Conservation (phyloP, 306 rosid species). For the Canavalia ensiformis region DNA sequence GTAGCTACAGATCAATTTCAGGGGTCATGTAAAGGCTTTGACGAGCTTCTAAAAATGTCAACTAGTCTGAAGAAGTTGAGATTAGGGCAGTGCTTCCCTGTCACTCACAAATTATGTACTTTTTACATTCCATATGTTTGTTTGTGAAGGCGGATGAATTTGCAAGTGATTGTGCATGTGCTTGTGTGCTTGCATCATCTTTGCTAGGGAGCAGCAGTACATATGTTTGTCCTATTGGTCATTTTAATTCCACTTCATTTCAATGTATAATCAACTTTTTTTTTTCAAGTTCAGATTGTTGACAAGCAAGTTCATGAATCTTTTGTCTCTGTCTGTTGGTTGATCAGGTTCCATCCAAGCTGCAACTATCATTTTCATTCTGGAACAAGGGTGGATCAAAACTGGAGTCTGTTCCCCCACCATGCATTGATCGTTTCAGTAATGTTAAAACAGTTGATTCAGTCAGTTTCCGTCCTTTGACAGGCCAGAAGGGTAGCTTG, state of each 20-base stretch:
- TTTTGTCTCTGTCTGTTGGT: slow-evolving; percentile 41
- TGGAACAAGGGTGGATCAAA: slow-evolving; percentile 65
- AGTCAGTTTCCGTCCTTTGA: slow-evolving; percentile 62
- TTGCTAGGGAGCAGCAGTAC: slow-evolving; percentile 19
- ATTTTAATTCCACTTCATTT: slow-evolving; percentile 18
- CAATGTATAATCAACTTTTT: not conserved
- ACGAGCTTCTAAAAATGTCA: slow-evolving; percentile 13
- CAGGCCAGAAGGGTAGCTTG: slow-evolving; percentile 56
- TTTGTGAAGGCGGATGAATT: not conserved
- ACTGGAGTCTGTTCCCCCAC: slow-evolving; percentile 38
- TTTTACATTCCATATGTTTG: slow-evolving; percentile 11
- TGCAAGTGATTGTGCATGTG: slow-evolving; percentile 19
- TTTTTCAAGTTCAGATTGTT: slow-evolving; percentile 13
- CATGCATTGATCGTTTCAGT: slow-evolving; percentile 13
- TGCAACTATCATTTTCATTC: slow-evolving; percentile 65
- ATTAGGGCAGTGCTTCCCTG: not conserved
- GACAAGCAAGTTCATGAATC: slow-evolving; percentile 36
- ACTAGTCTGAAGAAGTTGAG: slow-evolving; percentile 9
- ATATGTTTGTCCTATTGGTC: not conserved
- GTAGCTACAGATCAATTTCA: not conserved
- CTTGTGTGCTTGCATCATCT: not conserved
- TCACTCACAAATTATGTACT: slow-evolving; percentile 13
- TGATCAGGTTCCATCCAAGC: slow-evolving; percentile 77
- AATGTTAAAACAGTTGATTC: slow-evolving; percentile 48
- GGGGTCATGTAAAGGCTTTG: slow-evolving; percentile 31